Evolutionary conservation across 257 asterid species (phyloP), one percentile per base, ranked within the genome.

Genomic region (Nicotiana tabacum): DNA sequence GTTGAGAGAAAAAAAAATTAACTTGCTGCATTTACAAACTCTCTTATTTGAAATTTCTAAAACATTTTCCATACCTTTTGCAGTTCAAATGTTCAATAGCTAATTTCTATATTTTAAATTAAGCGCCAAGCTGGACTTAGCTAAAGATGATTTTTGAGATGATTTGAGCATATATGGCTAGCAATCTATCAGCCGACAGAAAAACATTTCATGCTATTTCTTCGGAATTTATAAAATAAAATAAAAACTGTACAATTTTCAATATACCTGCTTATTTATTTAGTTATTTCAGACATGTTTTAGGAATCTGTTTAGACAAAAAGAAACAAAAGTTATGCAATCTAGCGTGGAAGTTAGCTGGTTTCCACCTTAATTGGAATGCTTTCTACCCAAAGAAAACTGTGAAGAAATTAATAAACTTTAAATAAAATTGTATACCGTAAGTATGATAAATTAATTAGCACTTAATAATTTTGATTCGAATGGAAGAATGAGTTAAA

Each of bases 131-230:
- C 35, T 18, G 27, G 37, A 43, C 11, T 21, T 10, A 5, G 32
- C 8, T 0, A 65, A 1, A 69, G 24, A 37, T n/a, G 57, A 70
- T 21, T 51, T 46, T 46, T 51, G 80, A 4, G 17, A 76, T 27
- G 46, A 76, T 51, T 76, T 77, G 18, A 64, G 33, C 61, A 79
- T 62, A 46, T 76, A 32, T 60, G 33, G 51, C 67, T 17, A 62
- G 24, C 2, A 77, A 70, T 57, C 53, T 9, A 67, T 68, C 57
- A 67, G 48, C 77, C 35, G 84, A 81, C 84, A 81, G 12, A 72
- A 55, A 81, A 80, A 81, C 70, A 81, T 81, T 30, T 84, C 6
- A 9, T 37, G 6, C 57, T 53, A n/a, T 80, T 43, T 66, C 66
- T 11, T 46, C 56, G 51, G 64, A 4, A 70, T 37, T 32, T 37